phyloP scores from a whole-genome alignment of 2,329 filamentous ascomycete genomes.

The Pseudogymnoascus sp. region DNA sequence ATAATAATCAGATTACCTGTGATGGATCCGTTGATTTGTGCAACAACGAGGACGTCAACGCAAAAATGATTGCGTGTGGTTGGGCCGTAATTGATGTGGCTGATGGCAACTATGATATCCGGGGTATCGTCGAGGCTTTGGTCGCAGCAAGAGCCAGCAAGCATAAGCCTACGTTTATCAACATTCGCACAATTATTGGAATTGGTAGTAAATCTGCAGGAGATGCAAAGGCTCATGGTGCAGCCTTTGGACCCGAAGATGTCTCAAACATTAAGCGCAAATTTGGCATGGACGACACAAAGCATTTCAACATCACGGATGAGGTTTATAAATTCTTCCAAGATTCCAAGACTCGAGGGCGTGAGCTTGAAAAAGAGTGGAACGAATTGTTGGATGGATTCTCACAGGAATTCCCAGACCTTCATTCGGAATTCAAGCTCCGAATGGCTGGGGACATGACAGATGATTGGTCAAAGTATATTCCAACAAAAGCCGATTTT shows the following conservation, averaged over 20 bases:
- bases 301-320: constrained; percentile 33
- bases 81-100: constrained; percentile 42
- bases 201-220: constrained; percentile 31
- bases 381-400: constrained; percentile 34
- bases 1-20: constrained; percentile 46
- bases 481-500: constrained; percentile 37
- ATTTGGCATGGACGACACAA: constrained; percentile 34
- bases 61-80: constrained; percentile 41
- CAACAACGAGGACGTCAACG: constrained; percentile 43
- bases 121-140: constrained; percentile 36
- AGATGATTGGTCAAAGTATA: constrained; percentile 41
- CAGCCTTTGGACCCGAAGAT: constrained; percentile 17
- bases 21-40: constrained; percentile 41
- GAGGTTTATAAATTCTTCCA: constrained; percentile 45
- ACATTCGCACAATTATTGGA: constrained; percentile 42
- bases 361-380: constrained; percentile 42
- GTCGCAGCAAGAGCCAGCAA: constrained; percentile 31
- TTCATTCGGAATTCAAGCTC: constrained; percentile 41
- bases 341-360: constrained; percentile 37
- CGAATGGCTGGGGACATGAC: constrained; percentile 42
- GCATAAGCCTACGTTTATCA: constrained; percentile 45
- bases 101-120: constrained; percentile 39
- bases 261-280: constrained; percentile 30
- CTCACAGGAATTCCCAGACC: constrained; percentile 39
- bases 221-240: constrained; percentile 26